These are phyloP conservation scores for Erythrophleum ivorense DNA, from an alignment of 331 rosid genomes.

Conservation along the genomic window DNA sequence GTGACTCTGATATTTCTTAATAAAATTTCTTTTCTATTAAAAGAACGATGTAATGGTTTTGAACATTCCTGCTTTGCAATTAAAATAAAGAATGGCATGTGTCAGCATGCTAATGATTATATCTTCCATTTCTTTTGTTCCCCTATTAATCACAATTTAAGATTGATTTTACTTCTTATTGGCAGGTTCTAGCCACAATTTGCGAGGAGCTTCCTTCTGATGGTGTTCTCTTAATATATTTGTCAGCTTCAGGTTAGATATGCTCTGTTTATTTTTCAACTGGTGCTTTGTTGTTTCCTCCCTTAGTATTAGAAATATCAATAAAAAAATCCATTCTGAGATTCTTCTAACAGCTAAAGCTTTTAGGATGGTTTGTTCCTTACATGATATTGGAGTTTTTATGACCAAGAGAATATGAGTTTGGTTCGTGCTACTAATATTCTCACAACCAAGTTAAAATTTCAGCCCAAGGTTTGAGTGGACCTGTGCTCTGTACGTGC, in stretches of 20 bases:
- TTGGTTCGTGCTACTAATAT: background rate
- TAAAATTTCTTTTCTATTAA: background rate
- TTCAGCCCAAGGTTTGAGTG: background rate
- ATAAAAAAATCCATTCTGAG: background rate
- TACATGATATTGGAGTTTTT: background rate
- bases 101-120: slow-evolving; percentile 1
- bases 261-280: slow-evolving; percentile 14
- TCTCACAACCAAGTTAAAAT: background rate
- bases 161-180: slow-evolving; percentile 36
- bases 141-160: slow-evolving; percentile 12
- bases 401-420: background rate
- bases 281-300: background rate
- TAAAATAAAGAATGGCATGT: background rate
- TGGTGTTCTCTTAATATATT: slow-evolving; percentile 85
- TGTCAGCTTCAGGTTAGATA: slow-evolving; percentile 88
- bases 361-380: slow-evolving; percentile 7
- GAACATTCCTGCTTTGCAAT: slow-evolving; percentile 31
- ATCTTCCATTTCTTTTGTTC: slow-evolving; percentile 23
- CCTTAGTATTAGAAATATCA: background rate
- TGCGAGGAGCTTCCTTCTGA: slow-evolving; percentile 97
- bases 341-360: background rate
- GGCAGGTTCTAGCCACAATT: slow-evolving; percentile 92
- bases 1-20: background rate
- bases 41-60: background rate
- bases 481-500: background rate